Evolutionary conservation across 2,329 filamentous ascomycete genomes (phyloP).

Genomic region (Neodidymelliopsis sp.): DNA sequence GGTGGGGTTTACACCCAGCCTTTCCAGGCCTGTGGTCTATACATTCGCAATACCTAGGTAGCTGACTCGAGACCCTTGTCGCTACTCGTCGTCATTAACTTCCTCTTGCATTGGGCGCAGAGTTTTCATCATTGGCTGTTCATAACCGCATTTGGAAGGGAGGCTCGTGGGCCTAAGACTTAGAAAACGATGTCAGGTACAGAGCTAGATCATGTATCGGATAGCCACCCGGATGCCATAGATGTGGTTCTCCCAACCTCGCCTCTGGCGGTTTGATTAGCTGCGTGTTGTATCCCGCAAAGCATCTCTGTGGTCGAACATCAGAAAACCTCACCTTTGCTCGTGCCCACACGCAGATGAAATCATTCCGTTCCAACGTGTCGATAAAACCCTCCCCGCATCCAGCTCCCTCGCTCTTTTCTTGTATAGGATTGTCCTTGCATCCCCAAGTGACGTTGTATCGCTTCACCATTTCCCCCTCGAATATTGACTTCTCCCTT

Average conservation of each 20-base stretch:
- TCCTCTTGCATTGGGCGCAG: neutral
- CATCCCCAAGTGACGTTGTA: slow-evolving; percentile 26
- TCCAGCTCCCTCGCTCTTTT: slow-evolving; percentile 22
- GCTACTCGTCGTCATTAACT: no score
- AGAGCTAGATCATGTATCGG: slow-evolving; percentile 21
- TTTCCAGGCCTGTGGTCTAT: slow-evolving; percentile 1
- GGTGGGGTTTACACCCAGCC: neutral
- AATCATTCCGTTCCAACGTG: slow-evolving; percentile 20
- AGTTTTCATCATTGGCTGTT: slow-evolving; percentile 1
- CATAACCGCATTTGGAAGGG: no score
- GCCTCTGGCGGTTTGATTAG: slow-evolving; percentile 16
- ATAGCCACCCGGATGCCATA: slow-evolving; percentile 21
- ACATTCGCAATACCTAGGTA: neutral
- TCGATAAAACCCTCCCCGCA: slow-evolving; percentile 26
- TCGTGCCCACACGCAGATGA: slow-evolving; percentile 28
- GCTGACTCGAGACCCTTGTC: neutral
- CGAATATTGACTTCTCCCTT: slow-evolving; percentile 18
- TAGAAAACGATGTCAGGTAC: no score
- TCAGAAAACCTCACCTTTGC: slow-evolving; percentile 26
- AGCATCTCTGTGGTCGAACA: neutral
- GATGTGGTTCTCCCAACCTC: slow-evolving; percentile 29
- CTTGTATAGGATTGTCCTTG: slow-evolving; percentile 8
- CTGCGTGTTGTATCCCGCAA: neutral
- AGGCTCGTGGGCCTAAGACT: no score
- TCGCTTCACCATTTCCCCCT: slow-evolving; percentile 21